A percentile compares a stretch with the other conserved stretches of the same genome.
phyloP scores from a whole-genome alignment of 257 asterid species.

The Petunia axillaris region DNA sequence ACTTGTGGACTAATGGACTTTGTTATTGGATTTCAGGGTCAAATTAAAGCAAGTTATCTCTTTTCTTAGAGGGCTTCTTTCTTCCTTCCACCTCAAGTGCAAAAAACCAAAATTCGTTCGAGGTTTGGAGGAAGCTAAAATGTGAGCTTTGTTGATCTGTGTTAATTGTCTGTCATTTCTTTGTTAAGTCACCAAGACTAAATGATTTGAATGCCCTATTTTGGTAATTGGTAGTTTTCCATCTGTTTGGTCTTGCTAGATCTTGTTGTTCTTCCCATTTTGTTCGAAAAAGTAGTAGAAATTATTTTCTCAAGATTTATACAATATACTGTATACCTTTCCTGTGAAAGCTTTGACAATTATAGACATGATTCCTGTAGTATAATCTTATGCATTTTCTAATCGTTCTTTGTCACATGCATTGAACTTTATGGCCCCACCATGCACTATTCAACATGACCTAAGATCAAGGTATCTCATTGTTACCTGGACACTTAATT shows the following conservation, averaged over 20 bases:
- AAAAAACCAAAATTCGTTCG: slow-evolving; percentile 68
- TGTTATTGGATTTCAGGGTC: slow-evolving; percentile 58
- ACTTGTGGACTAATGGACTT: slow-evolving; percentile 31
- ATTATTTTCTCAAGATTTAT: not conserved
- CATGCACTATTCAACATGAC: slow-evolving; percentile 2
- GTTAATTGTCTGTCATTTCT: slow-evolving; percentile 27
- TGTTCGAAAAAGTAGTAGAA: not conserved
- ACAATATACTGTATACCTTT: slow-evolving; percentile 4
- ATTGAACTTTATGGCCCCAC: not conserved
- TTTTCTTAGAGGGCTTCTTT: slow-evolving; percentile 88
- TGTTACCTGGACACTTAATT: slow-evolving; percentile 1
- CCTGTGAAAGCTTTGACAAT: not conserved
- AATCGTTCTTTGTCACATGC: not conserved
- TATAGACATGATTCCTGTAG: not conserved
- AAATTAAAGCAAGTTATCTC: slow-evolving; percentile 71
- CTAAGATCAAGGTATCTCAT: slow-evolving; percentile 22
- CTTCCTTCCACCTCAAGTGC: slow-evolving; percentile 90
- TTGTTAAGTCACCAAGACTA: not conserved
- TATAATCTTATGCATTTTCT: not conserved
- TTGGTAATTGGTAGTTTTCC: slow-evolving; percentile 7
- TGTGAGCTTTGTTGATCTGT: slow-evolving; percentile 54
- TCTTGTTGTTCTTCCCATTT: slow-evolving; percentile 22
- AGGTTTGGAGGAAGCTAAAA: slow-evolving; percentile 91
- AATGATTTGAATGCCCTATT: not conserved
- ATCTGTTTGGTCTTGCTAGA: not conserved